Evolutionary conservation across 208 protist genomes (phyloP), one percentile per base, ranked within the genome.

Genomic region (Blechomonas ayalai): DNA sequence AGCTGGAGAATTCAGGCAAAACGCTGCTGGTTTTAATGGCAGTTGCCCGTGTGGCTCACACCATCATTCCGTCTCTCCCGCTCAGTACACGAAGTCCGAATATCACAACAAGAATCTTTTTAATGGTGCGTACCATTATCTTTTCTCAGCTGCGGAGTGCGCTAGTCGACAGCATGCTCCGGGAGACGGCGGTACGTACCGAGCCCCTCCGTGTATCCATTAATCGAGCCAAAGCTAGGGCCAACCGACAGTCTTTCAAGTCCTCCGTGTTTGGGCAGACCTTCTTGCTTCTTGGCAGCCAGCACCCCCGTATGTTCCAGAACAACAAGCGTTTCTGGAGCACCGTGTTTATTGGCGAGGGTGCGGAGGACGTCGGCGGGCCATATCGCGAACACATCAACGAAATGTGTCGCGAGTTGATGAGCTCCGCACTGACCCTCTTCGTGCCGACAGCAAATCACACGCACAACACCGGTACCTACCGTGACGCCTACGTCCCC

Each of bases 361-460:
- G 91, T n/a, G 85, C 91, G 13, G 88, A 96, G 66, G 92, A 97
- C 52, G 85, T 86, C 13, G 92, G 92, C 20, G 92, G 92, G 18
- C 90, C 90, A 9, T 97, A 88, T 55, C 75, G 89, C 35, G 92
- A 97, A 52, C 84, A 92, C 54, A 55, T 97, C 31, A 79, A 73
- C 59, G 83, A 94, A 49, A 95, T 97, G 67, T 96, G 88, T 52
- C 50, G 65, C 2, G 92, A 97, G 72, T 78, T 95, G 31, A 92
- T 95, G 82, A 78, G 70, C 25, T 38, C 52, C 0, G 52, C 70
- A 9, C 55, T 93, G 48, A 74, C 80, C 31, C 64, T 97, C 27
- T 95, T 97, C 52, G 81, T 96, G 41, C 88, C 85, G 26, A 93
- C 80, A 16, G 80, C 83, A 6, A 97, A 97, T 58, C 58, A 92